These are phyloP conservation scores for Acacia concinna DNA, from an alignment of 331 rosid genomes.

Conservation along the genomic window DNA sequence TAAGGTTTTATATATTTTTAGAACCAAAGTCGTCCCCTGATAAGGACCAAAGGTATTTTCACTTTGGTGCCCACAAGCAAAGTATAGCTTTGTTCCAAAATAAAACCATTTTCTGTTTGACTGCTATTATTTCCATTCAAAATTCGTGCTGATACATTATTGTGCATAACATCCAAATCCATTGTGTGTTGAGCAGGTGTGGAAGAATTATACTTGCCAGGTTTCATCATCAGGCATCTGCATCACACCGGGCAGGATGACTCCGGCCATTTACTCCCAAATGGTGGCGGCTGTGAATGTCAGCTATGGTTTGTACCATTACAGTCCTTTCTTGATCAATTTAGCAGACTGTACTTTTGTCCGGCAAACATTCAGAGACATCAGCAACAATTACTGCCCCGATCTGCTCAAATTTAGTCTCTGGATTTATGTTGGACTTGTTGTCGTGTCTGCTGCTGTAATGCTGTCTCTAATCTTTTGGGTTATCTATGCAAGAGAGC, in stretches of 20 bases:
- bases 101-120: background rate
- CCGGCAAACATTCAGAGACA: slow-evolving; percentile 63
- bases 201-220: slow-evolving; percentile 60
- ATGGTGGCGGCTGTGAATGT: slow-evolving; percentile 62
- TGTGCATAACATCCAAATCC: background rate
- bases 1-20: too few relatives aligned
- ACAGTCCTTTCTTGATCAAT: slow-evolving; percentile 73
- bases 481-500: slow-evolving; percentile 90
- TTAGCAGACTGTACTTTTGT: slow-evolving; percentile 80
- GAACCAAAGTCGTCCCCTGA: background rate
- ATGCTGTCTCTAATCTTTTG: slow-evolving; percentile 87
- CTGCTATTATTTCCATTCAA: background rate
- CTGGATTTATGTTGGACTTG: slow-evolving; percentile 81
- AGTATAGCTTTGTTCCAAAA: background rate
- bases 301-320: slow-evolving; percentile 64
- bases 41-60: background rate
- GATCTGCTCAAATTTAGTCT: slow-evolving; percentile 43
- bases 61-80: background rate
- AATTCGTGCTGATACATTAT: background rate
- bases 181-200: slow-evolving; percentile 48
- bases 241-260: slow-evolving; percentile 63
- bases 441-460: slow-evolving; percentile 69
- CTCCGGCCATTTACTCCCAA: slow-evolving; percentile 62
- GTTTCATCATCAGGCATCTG: slow-evolving; percentile 53
- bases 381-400: slow-evolving; percentile 58